Evolutionary conservation across 2,329 filamentous ascomycete genomes (phyloP).

Genomic region (Helotiales sp.): DNA sequence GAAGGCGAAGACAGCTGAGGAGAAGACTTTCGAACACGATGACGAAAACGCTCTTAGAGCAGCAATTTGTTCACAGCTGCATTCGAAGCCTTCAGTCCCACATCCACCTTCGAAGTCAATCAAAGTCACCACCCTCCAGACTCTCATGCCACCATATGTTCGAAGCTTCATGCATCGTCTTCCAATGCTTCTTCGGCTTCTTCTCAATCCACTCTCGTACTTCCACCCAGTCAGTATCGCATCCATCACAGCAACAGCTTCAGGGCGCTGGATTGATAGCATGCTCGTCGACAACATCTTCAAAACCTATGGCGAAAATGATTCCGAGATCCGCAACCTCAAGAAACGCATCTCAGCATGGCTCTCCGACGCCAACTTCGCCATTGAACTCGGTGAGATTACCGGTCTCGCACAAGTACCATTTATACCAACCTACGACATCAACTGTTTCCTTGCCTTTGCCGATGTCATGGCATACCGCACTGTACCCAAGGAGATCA

Average conservation of each 20-base stretch:
- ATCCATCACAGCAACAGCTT: constrained; percentile 50
- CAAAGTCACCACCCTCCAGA: constrained; percentile 48
- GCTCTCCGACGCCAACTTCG: constrained; percentile 53
- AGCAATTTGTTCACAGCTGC: constrained; percentile 49
- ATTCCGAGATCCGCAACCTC: constrained; percentile 45
- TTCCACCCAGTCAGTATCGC: constrained; percentile 51
- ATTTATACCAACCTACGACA: constrained; percentile 48
- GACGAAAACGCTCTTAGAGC: constrained; percentile 47
- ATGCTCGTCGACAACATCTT: constrained; percentile 50
- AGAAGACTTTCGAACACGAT: constrained; percentile 37
- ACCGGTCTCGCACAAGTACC: constrained; percentile 48
- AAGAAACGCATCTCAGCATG: constrained; percentile 48
- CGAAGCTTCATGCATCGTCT: constrained; percentile 48
- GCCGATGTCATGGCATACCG: constrained; percentile 51
- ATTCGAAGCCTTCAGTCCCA: constrained; percentile 47
- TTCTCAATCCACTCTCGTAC: constrained; percentile 50
- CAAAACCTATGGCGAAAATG: constrained; percentile 45
- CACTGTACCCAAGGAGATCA: constrained; percentile 41
- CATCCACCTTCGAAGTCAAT: constrained; percentile 51
- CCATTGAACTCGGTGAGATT: constrained; percentile 47
- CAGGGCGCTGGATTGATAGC: constrained; percentile 49
- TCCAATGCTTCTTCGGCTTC: constrained; percentile 48
- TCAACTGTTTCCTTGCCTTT: constrained; percentile 45
- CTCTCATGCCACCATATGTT: constrained; percentile 41
- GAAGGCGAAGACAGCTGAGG: constrained; percentile 19